These are phyloP conservation scores for Chrysopogon serrulatus DNA, from an alignment of 176 grass and related monocot species.

Conservation along the genomic window DNA sequence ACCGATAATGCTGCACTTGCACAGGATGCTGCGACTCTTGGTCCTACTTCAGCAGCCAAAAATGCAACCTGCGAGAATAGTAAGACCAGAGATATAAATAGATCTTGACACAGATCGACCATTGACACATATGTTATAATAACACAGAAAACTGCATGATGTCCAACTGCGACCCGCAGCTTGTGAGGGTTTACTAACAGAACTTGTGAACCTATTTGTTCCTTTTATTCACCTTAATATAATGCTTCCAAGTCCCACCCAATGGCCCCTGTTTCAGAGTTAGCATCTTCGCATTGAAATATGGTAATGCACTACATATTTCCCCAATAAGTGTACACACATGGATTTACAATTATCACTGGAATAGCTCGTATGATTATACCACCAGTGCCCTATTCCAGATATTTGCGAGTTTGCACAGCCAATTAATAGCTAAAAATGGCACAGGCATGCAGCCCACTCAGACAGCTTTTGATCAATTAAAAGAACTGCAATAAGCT, in stretches of 20 bases:
- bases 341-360: not conserved
- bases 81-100: slow-evolving; percentile 32
- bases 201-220: too few species aligned
- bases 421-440: slow-evolving; percentile 11
- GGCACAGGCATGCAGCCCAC: not conserved
- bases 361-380: not conserved
- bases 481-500: slow-evolving; percentile 18
- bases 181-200: not conserved
- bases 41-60: slow-evolving; percentile 82
- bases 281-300: not conserved
- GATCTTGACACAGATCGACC: slow-evolving; percentile 20
- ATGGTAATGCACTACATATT: not conserved
- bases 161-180: not conserved
- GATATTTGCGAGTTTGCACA: not conserved
- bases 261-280: not conserved
- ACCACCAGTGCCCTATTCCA: not conserved
- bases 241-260: not conserved
- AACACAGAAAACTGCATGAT: not conserved
- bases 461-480: slow-evolving; percentile 5
- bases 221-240: too few species aligned
- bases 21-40: slow-evolving; percentile 95
- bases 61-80: slow-evolving; percentile 75
- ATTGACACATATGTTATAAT: slow-evolving; percentile 14
- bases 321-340: not conserved
- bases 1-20: slow-evolving; percentile 76